Percentiles rank a stretch among this genome's conserved stretches.
phyloP scores from a whole-genome alignment of 2,329 filamentous ascomycete genomes.

The Diaporthe citriasiana region DNA sequence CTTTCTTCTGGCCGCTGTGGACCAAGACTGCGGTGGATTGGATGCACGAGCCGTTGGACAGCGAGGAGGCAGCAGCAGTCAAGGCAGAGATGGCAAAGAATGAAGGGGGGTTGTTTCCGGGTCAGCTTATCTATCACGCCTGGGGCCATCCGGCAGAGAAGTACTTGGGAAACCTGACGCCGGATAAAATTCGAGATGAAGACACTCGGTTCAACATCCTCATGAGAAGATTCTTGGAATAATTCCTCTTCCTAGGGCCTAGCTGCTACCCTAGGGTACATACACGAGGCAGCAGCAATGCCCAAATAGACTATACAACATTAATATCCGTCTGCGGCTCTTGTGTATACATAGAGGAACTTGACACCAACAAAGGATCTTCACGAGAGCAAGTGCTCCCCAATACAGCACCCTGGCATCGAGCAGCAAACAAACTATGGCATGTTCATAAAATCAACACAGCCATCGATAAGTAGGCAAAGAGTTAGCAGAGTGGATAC shows the following conservation, averaged over 20 bases:
- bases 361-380: not conserved
- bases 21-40: not conserved
- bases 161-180: not conserved
- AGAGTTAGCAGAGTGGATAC: not conserved
- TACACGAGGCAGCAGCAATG: not conserved
- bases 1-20: conserved; percentile 16
- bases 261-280: too few species aligned
- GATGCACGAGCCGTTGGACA: conserved; percentile 2
- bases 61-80: not conserved
- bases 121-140: conserved; percentile 4
- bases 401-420: not conserved
- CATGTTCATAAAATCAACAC: not conserved
- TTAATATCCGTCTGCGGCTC: not conserved
- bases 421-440: not conserved
- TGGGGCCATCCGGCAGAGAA: not conserved
- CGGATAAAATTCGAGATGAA: not conserved
- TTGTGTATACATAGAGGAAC: not conserved
- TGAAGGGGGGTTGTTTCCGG: not conserved
- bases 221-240: not conserved
- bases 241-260: not conserved
- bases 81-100: not conserved
- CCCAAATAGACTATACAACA: too few species aligned
- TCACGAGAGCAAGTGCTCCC: not conserved
- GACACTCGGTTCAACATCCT: not conserved
- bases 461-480: not conserved